Evolutionary conservation across 805 yeast genomes (phyloP).

Genomic region (Maudiozyma saulgeensis): DNA sequence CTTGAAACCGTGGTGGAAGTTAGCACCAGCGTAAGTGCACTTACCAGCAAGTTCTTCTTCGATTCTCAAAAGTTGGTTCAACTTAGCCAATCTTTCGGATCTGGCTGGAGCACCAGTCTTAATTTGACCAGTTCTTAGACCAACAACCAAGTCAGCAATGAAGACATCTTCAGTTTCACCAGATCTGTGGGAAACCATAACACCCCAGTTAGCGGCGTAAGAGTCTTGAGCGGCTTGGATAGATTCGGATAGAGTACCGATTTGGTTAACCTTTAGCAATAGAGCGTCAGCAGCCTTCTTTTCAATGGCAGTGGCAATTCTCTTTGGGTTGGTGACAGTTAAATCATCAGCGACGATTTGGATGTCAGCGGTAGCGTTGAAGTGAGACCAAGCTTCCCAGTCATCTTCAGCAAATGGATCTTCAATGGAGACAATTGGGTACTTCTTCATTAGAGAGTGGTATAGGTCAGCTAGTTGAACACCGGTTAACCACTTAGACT

Average conservation of each 20-base stretch:
- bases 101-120: conserved; percentile 99
- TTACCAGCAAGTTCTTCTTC: conserved; percentile 98
- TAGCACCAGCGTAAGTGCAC: conserved; percentile 89
- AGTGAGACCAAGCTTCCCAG: conserved; percentile 96
- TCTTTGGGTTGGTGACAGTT: conserved; percentile 95
- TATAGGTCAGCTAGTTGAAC: conserved; percentile 78
- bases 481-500: conserved; percentile 86
- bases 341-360: conserved; percentile 97
- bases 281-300: conserved; percentile 92
- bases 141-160: conserved; percentile 96
- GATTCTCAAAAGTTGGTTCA: conserved; percentile 95
- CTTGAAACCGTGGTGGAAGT: conserved; percentile 58
- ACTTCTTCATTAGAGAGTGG: conserved; percentile 67
- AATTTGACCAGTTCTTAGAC: conserved; percentile 97
- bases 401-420: conserved; percentile 99
- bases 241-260: conserved; percentile 93
- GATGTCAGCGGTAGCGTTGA: conserved; percentile 62
- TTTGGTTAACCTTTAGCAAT: conserved; percentile 96
- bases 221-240: conserved; percentile 95
- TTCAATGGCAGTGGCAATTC: conserved; percentile 93
- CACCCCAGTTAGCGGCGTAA: conserved; percentile 97
- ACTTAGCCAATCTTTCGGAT: conserved; percentile 98
- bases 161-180: conserved; percentile 99
- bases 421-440: conserved; percentile 97
- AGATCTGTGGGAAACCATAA: conserved; percentile 99